phyloP scores from a whole-genome alignment of 805 yeast genomes.

The Candida nemodendra region DNA sequence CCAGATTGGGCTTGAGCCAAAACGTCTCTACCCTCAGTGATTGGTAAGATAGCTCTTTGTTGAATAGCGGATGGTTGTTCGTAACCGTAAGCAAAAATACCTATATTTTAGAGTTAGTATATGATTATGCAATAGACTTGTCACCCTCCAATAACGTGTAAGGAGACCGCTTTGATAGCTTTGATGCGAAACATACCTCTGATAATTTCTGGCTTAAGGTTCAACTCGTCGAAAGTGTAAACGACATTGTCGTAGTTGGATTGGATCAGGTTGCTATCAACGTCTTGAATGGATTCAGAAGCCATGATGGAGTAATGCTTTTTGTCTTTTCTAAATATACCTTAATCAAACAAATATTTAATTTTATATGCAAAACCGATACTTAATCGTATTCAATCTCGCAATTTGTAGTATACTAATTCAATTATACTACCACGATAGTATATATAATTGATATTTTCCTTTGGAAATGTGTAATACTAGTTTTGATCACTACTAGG shows the following conservation, averaged over 20 bases:
- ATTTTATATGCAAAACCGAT: constrained; percentile 1
- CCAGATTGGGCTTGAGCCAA: constrained; percentile 99
- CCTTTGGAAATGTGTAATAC: too few species aligned
- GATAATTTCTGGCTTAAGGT: constrained; percentile 68
- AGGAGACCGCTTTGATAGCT: constrained; percentile 31
- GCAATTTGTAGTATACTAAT: neutral
- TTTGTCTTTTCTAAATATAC: constrained; percentile 3
- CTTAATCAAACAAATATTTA: neutral
- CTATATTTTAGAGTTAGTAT: constrained; percentile 37
- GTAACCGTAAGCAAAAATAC: constrained; percentile 87
- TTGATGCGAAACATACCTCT: constrained; percentile 46
- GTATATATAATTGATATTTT: neutral
- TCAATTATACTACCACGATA: neutral
- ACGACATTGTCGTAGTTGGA: constrained; percentile 94
- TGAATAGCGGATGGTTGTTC: constrained; percentile 97
- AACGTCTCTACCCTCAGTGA: constrained; percentile 90
- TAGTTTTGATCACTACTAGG: too few species aligned
- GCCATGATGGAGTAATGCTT: constrained; percentile 36
- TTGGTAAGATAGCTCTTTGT: constrained; percentile 94
- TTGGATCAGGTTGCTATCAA: constrained; percentile 82
- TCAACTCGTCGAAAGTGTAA: constrained; percentile 71
- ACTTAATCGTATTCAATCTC: neutral
- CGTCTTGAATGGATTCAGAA: constrained; percentile 65
- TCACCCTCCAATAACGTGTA: too few species aligned
- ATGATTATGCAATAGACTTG: too few species aligned